Evolutionary conservation across 1,139 yeast species (phyloP), one percentile per base, ranked within the genome.

Genomic region (Sugiyamaella japonica): DNA sequence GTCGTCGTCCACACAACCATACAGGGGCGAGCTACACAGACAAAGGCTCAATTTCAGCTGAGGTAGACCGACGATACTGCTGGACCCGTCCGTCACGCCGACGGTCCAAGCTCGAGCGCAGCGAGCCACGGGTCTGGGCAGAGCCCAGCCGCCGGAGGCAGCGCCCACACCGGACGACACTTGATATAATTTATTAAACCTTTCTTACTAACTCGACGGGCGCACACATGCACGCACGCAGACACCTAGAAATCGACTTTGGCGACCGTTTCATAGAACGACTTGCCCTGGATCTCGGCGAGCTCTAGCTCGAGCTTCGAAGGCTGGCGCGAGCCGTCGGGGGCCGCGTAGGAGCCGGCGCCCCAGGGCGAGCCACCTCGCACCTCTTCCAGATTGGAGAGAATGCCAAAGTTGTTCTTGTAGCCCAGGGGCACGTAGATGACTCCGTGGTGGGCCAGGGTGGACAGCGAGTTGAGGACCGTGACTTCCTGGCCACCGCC

Each of bases 361-460:
- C 96, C 96, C 90, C 93, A 88, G 56, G 96, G 82, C 54, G 93
- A 84, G 61, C 86, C 86, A 69, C 95, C 96, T 70, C 86, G 95
- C 56, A 82, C 80, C 75, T 86, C 90, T 16, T 76, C 78, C 57
- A 87, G 70, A 73, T 79, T 79, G 57, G 87, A 72, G 61, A 84
- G 71, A 63, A 79, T 79, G 47, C 79, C 78, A 73, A 84, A 84
- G 42, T 80, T 77, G 63, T 80, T 73, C 64, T 82, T 83, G 77
- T 83, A 87, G 68, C 96, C 96, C 63, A 88, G 79, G 67, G 96
- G 96, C 55, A 88, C 85, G 70, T 68, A 88, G 63, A 85, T 81
- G 70, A 87, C 78, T 69, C 95, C 95, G 65, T 88, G 95, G 72
- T 88, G 96, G 57, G 81, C 80, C 63, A 86, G 76, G 42, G 83